Evolutionary conservation across 495 filamentous ascomycete genomes (phyloP).

Genomic region (Penicillium samsonianum): DNA sequence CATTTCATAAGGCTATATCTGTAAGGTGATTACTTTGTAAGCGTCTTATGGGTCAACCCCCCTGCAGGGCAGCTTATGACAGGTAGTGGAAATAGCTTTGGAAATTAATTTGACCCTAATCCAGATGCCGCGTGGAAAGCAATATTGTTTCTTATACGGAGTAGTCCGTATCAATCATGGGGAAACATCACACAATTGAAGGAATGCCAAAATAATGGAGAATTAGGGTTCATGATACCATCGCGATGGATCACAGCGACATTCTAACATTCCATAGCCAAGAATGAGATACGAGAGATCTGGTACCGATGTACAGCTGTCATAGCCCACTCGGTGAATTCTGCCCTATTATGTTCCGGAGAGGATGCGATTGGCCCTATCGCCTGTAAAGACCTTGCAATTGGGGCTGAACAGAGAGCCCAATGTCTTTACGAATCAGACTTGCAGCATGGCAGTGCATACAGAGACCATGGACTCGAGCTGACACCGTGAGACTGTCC

Average conservation of each 20-base stretch:
- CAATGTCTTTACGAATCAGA: conserved; percentile 5
- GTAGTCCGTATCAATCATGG: no score
- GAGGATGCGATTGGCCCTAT: conserved; percentile 21
- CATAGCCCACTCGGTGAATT: conserved; percentile 21
- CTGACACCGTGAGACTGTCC: conserved; percentile 1
- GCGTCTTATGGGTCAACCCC: background rate
- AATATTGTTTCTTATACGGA: background rate
- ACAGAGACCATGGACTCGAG: conserved; percentile 4
- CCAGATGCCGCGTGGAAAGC: background rate
- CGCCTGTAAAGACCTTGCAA: conserved; percentile 15
- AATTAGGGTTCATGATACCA: conserved; percentile 1
- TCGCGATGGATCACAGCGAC: background rate
- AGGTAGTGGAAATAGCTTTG: background rate
- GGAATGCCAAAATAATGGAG: background rate
- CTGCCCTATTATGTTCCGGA: conserved; percentile 21
- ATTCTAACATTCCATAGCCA: conserved; percentile 13
- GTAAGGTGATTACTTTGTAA: background rate
- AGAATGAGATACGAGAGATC: conserved; percentile 12
- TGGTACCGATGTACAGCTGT: conserved; percentile 1
- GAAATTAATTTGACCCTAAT: background rate
- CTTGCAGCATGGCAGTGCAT: conserved; percentile 8
- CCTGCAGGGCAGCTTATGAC: background rate
- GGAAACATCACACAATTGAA: background rate
- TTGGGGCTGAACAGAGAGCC: conserved; percentile 20
- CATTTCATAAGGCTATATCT: background rate